Base-by-base conservation (phyloP, 345 rosid species). In the Theobroma cacao region DNA sequence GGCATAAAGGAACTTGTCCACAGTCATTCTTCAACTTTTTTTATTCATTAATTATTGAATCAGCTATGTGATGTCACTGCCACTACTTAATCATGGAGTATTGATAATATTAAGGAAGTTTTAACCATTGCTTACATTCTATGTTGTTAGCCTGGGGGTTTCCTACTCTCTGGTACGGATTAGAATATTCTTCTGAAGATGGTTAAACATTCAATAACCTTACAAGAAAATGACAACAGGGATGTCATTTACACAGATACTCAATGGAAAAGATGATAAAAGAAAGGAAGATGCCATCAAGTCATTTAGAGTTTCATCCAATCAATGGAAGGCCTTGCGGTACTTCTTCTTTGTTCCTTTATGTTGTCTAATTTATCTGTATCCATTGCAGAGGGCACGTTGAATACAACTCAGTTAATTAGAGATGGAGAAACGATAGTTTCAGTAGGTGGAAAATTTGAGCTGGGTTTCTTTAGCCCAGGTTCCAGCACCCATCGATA, bases 381-480 rank as follows among this genome's bases (percentile, higher is more conserved):
- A 45, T 41, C 38, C 31, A 26, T 20, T 28, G 55, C 74, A 45
- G 9, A 14, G 3, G 88, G 80, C 70, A 73, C 60, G 7, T 67
- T 85, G 9, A 11, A 30, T 18, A 9, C 80, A 12, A 36, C 65
- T 14, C 34, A 85, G 30, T 71, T 75, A 45, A 68, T 85, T 20
- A 72, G 43, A 31, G 82, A 82, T 53, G 74, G 80, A 5, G 75
- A 75, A 36, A 79, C 80, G 1, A 59, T 82, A 11, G 81, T 81
- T 68, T 82, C 85, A 33, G 56, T 65, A 1, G 66, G 62, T 9
- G 75, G 64, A 60, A 34, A 9, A 1, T 85, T 79, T 33, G 81
- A 82, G 22, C 75, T 85, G 9, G 85, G 85, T 22, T 85, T 85
- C 18, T 82, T 82, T 64, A 82, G 56, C 65, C 78, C 71, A 58